Evolutionary conservation across 2,329 filamentous ascomycete species (phyloP).

Genomic region (Fusarium xylarioides): DNA sequence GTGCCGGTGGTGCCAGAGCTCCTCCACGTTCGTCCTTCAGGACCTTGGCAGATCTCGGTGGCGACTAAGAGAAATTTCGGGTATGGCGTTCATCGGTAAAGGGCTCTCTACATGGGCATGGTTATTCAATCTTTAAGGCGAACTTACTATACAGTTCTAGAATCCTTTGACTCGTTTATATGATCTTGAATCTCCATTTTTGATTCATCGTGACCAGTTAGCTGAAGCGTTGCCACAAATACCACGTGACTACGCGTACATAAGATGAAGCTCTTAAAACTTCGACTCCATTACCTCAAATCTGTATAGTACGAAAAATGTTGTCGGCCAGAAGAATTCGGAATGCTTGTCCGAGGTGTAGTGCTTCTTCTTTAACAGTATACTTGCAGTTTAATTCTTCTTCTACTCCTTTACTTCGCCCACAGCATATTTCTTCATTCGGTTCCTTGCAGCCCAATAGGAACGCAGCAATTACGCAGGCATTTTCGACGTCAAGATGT

Average conservation of each 20-base stretch:
- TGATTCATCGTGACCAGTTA: not conserved
- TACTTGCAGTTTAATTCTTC: conserved; percentile 16
- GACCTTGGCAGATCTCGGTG: conserved; percentile 64
- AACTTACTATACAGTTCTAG: not conserved
- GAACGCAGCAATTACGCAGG: conserved; percentile 41
- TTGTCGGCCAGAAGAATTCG: conserved; percentile 47
- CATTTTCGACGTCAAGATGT: conserved; percentile 44
- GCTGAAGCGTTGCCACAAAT: conserved; percentile 2
- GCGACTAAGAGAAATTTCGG: conserved; percentile 30
- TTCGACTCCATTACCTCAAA: conserved; percentile 13
- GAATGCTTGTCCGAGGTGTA: conserved; percentile 47
- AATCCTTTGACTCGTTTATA: not conserved
- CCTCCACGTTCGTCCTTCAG: conserved; percentile 54
- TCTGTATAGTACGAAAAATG: conserved; percentile 44
- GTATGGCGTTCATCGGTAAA: not conserved
- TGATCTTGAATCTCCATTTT: not conserved
- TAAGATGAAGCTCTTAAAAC: conserved; percentile 1
- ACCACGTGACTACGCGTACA: conserved; percentile 42
- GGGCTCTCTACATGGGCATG: not conserved
- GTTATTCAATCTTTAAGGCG: not conserved
- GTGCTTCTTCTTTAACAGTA: conserved; percentile 21
- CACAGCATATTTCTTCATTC: conserved; percentile 25
- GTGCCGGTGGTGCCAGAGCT: conserved; percentile 36
- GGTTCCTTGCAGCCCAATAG: conserved; percentile 38
- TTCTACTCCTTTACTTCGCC: conserved; percentile 24